Base-by-base conservation (phyloP, 1,139 yeast genomes). In the Saccharomyces pastorianus region DNA sequence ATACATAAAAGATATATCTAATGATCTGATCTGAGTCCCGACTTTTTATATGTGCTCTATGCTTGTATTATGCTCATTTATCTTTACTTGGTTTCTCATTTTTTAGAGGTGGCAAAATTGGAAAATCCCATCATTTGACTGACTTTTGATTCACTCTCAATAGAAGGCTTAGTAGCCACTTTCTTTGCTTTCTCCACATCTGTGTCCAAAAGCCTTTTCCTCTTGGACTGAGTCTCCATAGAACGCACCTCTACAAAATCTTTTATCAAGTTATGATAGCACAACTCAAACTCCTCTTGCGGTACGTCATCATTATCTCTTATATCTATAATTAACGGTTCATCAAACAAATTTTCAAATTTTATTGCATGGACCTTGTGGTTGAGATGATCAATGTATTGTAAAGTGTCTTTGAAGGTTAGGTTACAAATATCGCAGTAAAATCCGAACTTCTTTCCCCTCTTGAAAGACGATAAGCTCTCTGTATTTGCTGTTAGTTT, bases 351-450 rank as follows among this genome's bases (percentile, higher is more conserved):
- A 14, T 67, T 72, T 9, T 76, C 77, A 52, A 72, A 71, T 48
- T 67, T 70, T 6, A 70, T 64, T 32, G 71, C 63, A 69, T 85
- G 93, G 51, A 76, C 81, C 5, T 83, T 84, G 38, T 90, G 83
- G 64, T 88, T 89, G 64, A 89, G 74, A 71, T 91, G 98, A 65
- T 90, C 95, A 5, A 89, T 77, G 66, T 84, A 84, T 56, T 89
- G 85, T 62, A 89, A 73, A 54, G 86, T 85, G 68, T 91, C 97
- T 64, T 88, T 81, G 70, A 81, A 90, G 1, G 95, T 85, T 59
- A 87, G 70, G 61, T 85, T 81, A 68, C 98, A 91, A 1, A 82
- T 72, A 17, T 86, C 88, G 70, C 98, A 91, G 62, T 82, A 80
- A 68, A 90, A 90, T 2, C 96, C 96, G 60, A 86, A 82, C 17